Percentiles rank a stretch among this genome's conserved stretches.
Conservation (phyloP, 2,329 filamentous ascomycete genomes). For the Thelonectria rubi region DNA sequence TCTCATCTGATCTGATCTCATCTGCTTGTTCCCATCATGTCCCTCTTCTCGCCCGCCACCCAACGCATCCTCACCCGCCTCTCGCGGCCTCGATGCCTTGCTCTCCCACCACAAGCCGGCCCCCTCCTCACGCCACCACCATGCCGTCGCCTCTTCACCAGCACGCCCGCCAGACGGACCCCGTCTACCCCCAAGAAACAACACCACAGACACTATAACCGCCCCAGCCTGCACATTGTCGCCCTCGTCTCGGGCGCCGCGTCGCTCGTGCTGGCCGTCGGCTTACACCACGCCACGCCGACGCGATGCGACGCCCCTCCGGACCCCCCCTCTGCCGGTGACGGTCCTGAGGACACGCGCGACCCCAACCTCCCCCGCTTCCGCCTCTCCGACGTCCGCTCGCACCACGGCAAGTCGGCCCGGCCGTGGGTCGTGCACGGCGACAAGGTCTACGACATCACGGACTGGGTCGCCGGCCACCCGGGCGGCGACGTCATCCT, state of each 20-base stretch:
- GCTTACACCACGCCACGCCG: constrained; percentile 29
- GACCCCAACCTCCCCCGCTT: constrained; percentile 58
- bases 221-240: constrained; percentile 12
- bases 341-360: constrained; percentile 40
- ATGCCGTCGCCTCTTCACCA: constrained; percentile 26
- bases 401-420: constrained; percentile 61
- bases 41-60: constrained; percentile 31
- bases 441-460: constrained; percentile 75
- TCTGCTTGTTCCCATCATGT: constrained; percentile 8
- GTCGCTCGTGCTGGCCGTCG: constrained; percentile 34
- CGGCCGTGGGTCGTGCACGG: constrained; percentile 71
- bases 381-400: constrained; percentile 60
- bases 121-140: constrained; percentile 5
- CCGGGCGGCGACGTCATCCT: constrained; percentile 75
- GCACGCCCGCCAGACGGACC: constrained; percentile 14
- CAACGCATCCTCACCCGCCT: constrained; percentile 26
- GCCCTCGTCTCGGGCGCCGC: constrained; percentile 29
- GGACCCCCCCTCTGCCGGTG: background rate
- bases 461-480: constrained; percentile 72
- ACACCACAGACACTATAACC: constrained; percentile 14
- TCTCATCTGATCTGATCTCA: background rate
- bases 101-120: constrained; percentile 4
- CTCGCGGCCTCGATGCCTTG: constrained; percentile 20
- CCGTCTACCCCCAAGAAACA: background rate
- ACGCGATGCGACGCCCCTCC: constrained; percentile 34